Evolutionary conservation across 176 grass and related monocot species (phyloP).

Genomic region (Panicum miliaceum): DNA sequence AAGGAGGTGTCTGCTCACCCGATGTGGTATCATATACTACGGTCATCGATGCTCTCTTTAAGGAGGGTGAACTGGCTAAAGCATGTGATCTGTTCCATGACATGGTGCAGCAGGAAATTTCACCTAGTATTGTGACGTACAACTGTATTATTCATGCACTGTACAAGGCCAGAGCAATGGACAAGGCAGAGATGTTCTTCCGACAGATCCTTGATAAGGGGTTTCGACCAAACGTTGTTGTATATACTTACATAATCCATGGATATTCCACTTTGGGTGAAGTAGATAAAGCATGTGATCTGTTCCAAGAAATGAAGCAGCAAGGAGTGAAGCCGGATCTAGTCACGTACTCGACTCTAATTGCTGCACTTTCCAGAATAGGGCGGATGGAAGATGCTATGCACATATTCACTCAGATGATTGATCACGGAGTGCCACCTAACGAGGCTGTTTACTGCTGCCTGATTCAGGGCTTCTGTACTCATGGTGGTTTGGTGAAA

Average conservation of each 20-base stretch:
- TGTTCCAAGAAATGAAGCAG: neutral
- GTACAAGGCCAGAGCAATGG: too few relatives aligned
- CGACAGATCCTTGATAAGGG: too few relatives aligned
- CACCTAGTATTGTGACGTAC: too few relatives aligned
- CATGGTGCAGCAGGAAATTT: too few relatives aligned
- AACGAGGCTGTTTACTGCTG: neutral
- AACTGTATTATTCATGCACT: too few relatives aligned
- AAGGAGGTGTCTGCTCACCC: neutral
- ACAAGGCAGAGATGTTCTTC: too few relatives aligned
- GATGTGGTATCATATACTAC: neutral
- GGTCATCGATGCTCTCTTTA: neutral
- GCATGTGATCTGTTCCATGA: neutral
- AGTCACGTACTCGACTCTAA: neutral
- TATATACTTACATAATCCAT: too few relatives aligned
- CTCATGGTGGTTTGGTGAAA: neutral
- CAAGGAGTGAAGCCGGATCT: neutral
- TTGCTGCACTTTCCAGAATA: neutral
- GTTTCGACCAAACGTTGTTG: too few relatives aligned
- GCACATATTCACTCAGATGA: neutral
- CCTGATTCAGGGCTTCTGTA: neutral
- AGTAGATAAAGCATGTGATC: too few relatives aligned
- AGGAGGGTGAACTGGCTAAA: neutral
- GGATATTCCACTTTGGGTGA: too few relatives aligned
- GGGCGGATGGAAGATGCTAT: neutral
- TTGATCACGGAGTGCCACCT: neutral